These are phyloP conservation scores for Rhododendron molle DNA, from an alignment of 148 eudicot genomes.

Conservation along the genomic window DNA sequence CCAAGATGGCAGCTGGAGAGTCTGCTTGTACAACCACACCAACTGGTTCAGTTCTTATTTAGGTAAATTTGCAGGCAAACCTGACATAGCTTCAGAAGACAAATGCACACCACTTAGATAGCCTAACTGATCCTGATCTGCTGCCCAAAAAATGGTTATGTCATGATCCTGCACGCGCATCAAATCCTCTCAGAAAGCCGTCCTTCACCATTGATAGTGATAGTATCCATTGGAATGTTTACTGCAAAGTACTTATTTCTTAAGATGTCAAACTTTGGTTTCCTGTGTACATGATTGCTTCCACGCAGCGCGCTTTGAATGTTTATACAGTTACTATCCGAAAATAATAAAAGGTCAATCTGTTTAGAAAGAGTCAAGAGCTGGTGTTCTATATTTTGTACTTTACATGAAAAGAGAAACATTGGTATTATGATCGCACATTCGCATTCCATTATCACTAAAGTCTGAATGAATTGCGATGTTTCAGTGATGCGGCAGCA, in stretches of 20 bases:
- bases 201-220: not conserved
- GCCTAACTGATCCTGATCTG: not conserved
- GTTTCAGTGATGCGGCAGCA: constrained; percentile 41
- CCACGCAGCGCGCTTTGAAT: not conserved
- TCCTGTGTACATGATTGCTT: not conserved
- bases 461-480: constrained; percentile 1
- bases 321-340: not conserved
- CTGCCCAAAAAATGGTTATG: not conserved
- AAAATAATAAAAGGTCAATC: not conserved
- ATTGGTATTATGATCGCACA: not conserved
- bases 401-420: no score
- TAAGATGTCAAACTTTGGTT: not conserved
- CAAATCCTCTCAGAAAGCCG: not conserved
- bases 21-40: not conserved
- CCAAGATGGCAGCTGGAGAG: not conserved
- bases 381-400: not conserved
- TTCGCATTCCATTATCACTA: not conserved
- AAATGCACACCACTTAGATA: not conserved
- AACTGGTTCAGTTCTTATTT: not conserved
- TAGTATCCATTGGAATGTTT: not conserved
- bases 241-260: not conserved
- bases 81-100: not conserved
- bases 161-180: not conserved
- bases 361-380: not conserved
- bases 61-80: not conserved